phyloP scores from a whole-genome alignment of 2,329 filamentous ascomycete species.

The Cryphonectria carpinicola region DNA sequence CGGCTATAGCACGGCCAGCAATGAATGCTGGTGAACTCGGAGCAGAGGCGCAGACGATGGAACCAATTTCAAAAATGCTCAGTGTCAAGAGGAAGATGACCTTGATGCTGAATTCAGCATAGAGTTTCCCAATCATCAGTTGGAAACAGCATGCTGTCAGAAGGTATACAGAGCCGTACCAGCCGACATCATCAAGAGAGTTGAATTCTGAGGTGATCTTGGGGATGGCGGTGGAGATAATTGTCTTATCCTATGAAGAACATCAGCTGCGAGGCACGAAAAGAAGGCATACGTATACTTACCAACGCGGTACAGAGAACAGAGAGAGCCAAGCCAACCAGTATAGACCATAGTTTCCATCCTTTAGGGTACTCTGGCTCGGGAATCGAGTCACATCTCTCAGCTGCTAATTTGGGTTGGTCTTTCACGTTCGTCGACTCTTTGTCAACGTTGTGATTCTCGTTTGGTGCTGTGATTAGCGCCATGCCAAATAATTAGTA shows the following conservation, averaged over 20 bases:
- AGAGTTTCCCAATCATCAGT: constrained; percentile 2
- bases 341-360: neutral
- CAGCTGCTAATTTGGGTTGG: neutral
- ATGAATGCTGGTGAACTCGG: constrained; percentile 7
- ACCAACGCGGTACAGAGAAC: constrained; percentile 3
- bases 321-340: neutral
- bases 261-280: neutral
- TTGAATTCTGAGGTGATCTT: neutral
- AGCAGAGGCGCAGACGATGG: constrained; percentile 10
- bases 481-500: neutral
- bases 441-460: neutral
- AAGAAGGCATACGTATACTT: neutral
- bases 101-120: neutral
- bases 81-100: neutral
- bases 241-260: neutral
- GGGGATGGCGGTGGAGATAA: constrained; percentile 4
- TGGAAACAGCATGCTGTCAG: neutral
- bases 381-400: neutral
- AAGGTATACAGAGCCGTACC: constrained; percentile 10
- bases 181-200: constrained; percentile 1
- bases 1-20: constrained; percentile 11
- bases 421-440: neutral
- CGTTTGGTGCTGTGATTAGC: neutral
- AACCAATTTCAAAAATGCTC: constrained; percentile 2
- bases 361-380: constrained; percentile 3